phyloP scores from a whole-genome alignment of 2,329 filamentous ascomycete genomes.

The Cercospora zeae-maydis region DNA sequence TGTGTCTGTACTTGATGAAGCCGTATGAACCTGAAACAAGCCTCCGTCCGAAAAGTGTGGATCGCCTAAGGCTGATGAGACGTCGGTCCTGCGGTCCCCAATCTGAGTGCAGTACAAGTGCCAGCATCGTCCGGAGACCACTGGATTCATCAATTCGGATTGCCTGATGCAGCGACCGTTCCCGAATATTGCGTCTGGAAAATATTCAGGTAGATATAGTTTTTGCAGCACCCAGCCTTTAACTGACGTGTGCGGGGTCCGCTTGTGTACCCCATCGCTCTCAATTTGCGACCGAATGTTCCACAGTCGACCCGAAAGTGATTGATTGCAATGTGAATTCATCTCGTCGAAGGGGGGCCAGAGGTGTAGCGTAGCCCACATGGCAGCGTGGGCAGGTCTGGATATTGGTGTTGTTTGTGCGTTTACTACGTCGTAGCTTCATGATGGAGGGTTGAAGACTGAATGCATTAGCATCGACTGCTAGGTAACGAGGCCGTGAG shows the following conservation, averaged over 20 bases:
- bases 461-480: too few relatives aligned
- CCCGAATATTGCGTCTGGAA: neutral
- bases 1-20: conserved; percentile 3
- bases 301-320: neutral
- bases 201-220: neutral
- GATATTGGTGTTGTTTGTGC: neutral
- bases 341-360: neutral
- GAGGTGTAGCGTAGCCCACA: neutral
- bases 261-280: neutral
- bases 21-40: conserved; percentile 6
- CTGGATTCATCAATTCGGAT: neutral
- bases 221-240: too few relatives aligned
- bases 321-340: neutral
- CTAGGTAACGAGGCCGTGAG: too few relatives aligned
- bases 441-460: too few relatives aligned
- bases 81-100: neutral
- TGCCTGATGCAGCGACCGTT: neutral
- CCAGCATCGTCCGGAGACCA: neutral
- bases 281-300: neutral
- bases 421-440: too few relatives aligned
- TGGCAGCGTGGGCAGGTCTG: neutral
- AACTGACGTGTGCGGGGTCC: neutral
- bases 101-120: neutral
- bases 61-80: neutral
- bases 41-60: conserved; percentile 3